These are phyloP conservation scores for Dipteronia dyeriana DNA, from an alignment of 345 rosid genomes.

Conservation along the genomic window DNA sequence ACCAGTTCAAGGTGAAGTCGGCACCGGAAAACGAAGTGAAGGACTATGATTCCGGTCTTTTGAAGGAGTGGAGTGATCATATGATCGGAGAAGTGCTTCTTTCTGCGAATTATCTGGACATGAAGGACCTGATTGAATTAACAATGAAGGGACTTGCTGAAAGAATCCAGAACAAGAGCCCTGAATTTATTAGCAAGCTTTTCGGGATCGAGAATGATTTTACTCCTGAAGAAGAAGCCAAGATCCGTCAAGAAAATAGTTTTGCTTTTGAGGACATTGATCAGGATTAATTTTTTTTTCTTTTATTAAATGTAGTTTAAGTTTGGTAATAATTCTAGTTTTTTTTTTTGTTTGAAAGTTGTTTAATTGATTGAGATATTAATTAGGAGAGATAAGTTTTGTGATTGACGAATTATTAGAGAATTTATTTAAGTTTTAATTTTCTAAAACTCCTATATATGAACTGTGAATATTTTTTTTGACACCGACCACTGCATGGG, in stretches of 20 bases:
- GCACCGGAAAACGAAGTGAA: background rate
- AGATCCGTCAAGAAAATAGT: background rate
- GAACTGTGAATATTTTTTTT: too few relatives aligned
- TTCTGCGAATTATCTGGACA: constrained; percentile 18
- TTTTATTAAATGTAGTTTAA: too few relatives aligned
- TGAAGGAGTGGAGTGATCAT: background rate
- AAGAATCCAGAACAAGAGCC: constrained; percentile 19
- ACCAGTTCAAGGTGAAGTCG: background rate
- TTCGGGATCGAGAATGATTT: constrained; percentile 24
- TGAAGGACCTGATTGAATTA: background rate
- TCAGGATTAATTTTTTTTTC: background rate
- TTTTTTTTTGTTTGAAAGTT: too few relatives aligned
- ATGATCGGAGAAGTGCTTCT: background rate
- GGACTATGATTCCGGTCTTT: background rate
- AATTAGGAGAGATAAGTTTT: too few relatives aligned
- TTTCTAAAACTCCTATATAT: too few relatives aligned
- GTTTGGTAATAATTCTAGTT: too few relatives aligned
- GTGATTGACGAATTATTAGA: too few relatives aligned
- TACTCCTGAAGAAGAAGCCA: constrained; percentile 19
- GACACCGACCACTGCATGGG: too few relatives aligned
- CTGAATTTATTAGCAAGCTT: constrained; percentile 8
- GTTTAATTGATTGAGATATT: background rate
- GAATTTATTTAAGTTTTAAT: too few relatives aligned
- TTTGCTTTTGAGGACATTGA: constrained; percentile 24
- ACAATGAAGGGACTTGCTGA: background rate